Evolutionary conservation across 768 basidiomycete species (phyloP).

Genomic region (Amanita rimosa): DNA sequence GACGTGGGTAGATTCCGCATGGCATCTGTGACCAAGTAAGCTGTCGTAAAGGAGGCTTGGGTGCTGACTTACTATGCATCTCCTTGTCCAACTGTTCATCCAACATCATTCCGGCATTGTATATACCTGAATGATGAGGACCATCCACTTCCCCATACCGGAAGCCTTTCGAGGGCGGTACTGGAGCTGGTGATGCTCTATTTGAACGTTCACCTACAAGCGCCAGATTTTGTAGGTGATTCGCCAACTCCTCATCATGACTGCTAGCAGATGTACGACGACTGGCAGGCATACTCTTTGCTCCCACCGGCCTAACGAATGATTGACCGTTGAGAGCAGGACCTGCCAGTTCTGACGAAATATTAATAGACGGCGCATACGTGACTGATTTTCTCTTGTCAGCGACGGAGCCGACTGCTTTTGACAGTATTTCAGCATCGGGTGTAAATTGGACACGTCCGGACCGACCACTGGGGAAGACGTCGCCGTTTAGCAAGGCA

Average conservation of each 20-base stretch:
- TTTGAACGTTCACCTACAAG: slow-evolving; percentile 52
- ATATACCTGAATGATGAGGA: slow-evolving; percentile 46
- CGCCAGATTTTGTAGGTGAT: slow-evolving; percentile 63
- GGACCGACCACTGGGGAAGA: slow-evolving; percentile 27
- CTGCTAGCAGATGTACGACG: slow-evolving; percentile 82
- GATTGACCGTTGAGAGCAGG: slow-evolving; percentile 35
- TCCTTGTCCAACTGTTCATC: slow-evolving; percentile 92
- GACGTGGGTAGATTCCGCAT: slow-evolving; percentile 82
- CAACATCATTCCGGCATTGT: slow-evolving; percentile 82
- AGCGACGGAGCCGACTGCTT: slow-evolving; percentile 52
- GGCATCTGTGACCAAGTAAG: slow-evolving; percentile 43
- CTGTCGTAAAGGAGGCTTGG: slow-evolving; percentile 3
- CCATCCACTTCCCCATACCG: slow-evolving; percentile 52
- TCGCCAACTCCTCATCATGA: slow-evolving; percentile 73
- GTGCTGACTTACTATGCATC: slow-evolving; percentile 67
- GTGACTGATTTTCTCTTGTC: slow-evolving; percentile 86
- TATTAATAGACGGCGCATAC: slow-evolving; percentile 68
- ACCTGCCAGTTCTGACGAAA: slow-evolving; percentile 51
- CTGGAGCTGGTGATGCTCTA: slow-evolving; percentile 43
- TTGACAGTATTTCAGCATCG: slow-evolving; percentile 54
- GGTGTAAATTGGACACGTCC: slow-evolving; percentile 38
- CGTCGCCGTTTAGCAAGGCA: slow-evolving; percentile 53
- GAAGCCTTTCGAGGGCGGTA: slow-evolving; percentile 37
- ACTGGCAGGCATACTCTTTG: slow-evolving; percentile 90
- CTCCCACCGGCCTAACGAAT: slow-evolving; percentile 59